phyloP scores from a whole-genome alignment of 1,284 basidiomycete species.

The Tilletia caries region DNA sequence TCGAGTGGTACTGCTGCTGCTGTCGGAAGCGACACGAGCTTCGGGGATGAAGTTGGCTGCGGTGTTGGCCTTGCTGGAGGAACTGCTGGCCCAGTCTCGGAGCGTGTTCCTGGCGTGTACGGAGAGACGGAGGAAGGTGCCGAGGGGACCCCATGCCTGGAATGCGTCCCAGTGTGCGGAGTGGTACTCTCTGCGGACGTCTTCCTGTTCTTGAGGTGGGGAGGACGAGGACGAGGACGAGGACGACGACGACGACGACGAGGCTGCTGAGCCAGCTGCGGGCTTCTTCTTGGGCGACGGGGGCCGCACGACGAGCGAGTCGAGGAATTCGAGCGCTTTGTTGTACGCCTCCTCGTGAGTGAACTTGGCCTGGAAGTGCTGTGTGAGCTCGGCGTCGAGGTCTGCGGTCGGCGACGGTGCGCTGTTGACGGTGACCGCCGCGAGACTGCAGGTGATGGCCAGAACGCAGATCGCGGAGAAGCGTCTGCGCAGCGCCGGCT shows the following conservation, averaged over 20 bases:
- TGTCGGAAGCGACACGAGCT: background rate
- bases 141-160: slow-evolving; percentile 7
- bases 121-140: background rate
- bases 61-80: background rate
- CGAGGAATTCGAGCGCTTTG: background rate
- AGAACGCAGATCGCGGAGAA: too few species aligned
- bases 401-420: background rate
- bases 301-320: background rate
- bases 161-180: background rate
- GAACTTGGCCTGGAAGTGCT: background rate
- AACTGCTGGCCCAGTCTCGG: background rate
- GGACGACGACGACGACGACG: too few species aligned
- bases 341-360: background rate
- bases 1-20: background rate
- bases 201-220: background rate
- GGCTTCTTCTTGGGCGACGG: background rate
- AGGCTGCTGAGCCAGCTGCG: too few species aligned
- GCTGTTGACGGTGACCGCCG: background rate
- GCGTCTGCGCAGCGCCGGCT: too few species aligned
- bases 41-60: background rate
- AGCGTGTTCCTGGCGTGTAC: background rate
- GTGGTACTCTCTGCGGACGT: background rate
- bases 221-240: background rate
- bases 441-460: too few species aligned
- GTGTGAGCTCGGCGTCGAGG: background rate